Base-by-base conservation (phyloP, 108 stramenopile species). In the Conticribra weissflogii region DNA sequence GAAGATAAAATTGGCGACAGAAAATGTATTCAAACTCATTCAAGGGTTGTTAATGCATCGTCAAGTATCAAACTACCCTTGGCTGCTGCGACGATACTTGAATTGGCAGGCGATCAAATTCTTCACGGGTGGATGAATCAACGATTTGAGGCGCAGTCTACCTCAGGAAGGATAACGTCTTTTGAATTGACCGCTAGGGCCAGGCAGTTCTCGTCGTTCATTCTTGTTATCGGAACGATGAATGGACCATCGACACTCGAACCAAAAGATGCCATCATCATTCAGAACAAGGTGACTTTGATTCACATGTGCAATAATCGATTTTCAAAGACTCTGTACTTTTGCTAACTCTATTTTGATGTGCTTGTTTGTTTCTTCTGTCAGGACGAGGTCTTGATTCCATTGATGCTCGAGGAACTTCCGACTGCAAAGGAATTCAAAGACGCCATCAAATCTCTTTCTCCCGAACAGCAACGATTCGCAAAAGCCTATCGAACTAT, bases 371-470 rank as follows among this genome's bases (percentile, higher is more conserved):
- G n/a, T n/a, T n/a, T n/a, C n/a, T n/a, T n/a, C n/a, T n/a, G n/a
- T n/a, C 48, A 69, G 83, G 96, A 97, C 63, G 92, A 95, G 48
- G 72, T 93, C 3, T 33, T 89, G 4, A 84, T 97, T 52, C 92
- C 96, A 0, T 47, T 97, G 29, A 57, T 92, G 7, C 34, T 91
- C n/a, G 81, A 89, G 23, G 84, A 79, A 21, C 52, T 97, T 50
- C 96, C 96, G 21, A 87, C 83, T 2, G 89, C 96, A 1, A 88
- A 92, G 71, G 89, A 88, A 48, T 97, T 97, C 81, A 82, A 85
- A 45, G 96, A 96, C 78, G 86, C 93, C 29, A 85, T 96, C 30
- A 55, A 70, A 63, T 88, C 86, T 9, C 74, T 96, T 12, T 93
- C 91, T 31, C 91, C 93, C 16, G 93, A 96, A 61, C 96, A 96